Base-by-base conservation (phyloP, 2,329 filamentous ascomycete species). In the Cladorrhinum sp. region DNA sequence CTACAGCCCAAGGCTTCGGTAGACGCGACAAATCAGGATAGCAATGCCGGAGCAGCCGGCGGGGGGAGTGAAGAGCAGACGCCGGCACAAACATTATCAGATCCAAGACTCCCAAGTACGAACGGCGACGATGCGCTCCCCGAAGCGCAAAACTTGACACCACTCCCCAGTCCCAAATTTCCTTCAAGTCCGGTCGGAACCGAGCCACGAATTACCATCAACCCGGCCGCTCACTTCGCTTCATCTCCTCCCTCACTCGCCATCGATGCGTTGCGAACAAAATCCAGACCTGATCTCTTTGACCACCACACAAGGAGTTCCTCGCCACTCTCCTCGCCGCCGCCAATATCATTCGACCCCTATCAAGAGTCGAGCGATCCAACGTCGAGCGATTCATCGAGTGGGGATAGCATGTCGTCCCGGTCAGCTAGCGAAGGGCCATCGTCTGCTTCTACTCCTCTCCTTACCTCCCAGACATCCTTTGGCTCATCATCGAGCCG, bases 281-380 rank as follows among this genome's bases (percentile, higher is more conserved):
- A 59, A 5, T 62, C 66, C 12, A 66, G 68, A 8, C 62, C 65
- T 7, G 55, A 65, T 6, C 58, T 60, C 5, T 51, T 58, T 5
- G 32, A 64, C 12, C 50, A 58, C 23, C 55, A 60, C 49, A 61
- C 69, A 3, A 67, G 71, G 22, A 78, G 75, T 70, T 85, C 83
- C 0, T 85, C 83, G 1, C 83, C 83, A 0, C 73, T 85, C 12
- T 85, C 83, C 0, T 85, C 83, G 1, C 83, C 83, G 0, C 83
- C 82, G 1, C 78, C 79, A 0, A 68, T 77, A 20, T 72, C 82
- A 9, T 84, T 82, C 58, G 82, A 86, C 55, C 79, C 81, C 0
- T 82, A 78, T 58, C 73, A 76, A 16, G 70, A 75, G 4, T 68
- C 61, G n/a, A 50, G 51, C 9, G 24, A 45, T 12, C 29, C 27